These are phyloP conservation scores for Neonectria neomacrospora DNA, from an alignment of 2,329 filamentous ascomycete species.

Conservation along the genomic window DNA sequence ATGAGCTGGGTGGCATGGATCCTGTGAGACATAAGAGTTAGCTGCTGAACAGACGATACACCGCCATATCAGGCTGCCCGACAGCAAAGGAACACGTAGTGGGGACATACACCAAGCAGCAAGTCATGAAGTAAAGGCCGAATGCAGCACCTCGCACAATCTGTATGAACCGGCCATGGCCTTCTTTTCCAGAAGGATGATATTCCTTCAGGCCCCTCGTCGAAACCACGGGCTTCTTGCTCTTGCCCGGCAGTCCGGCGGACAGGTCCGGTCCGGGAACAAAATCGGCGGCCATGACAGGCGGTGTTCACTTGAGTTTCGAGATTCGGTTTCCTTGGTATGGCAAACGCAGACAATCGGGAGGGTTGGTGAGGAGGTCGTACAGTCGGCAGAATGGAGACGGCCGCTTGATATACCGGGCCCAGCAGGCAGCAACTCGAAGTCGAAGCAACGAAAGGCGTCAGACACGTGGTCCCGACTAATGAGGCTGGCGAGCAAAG, in stretches of 20 bases:
- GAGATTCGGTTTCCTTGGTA: background rate
- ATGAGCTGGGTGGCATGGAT: conserved; percentile 79
- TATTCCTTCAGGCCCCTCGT: conserved; percentile 27
- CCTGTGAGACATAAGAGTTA: conserved; percentile 50
- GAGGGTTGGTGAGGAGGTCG: background rate
- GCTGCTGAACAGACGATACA: background rate
- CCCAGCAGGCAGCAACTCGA: background rate
- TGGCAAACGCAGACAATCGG: conserved; percentile 6
- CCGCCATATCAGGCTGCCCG: background rate
- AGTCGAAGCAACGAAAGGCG: conserved; percentile 3
- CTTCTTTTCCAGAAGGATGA: conserved; percentile 67
- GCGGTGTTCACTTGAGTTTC: conserved; percentile 5
- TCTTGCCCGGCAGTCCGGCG: conserved; percentile 40
- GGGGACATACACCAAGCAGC: conserved; percentile 60
- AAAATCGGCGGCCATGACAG: conserved; percentile 42
- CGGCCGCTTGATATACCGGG: conserved; percentile 16
- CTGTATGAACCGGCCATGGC: conserved; percentile 62
- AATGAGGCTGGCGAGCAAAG: conserved; percentile 6
- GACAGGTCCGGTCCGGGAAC: conserved; percentile 47
- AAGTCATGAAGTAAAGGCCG: conserved; percentile 62
- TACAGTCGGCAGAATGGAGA: conserved; percentile 2
- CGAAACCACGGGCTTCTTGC: conserved; percentile 28
- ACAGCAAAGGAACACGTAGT: background rate
- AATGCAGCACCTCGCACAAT: conserved; percentile 64
- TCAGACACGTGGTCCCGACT: conserved; percentile 19